Evolutionary conservation across 352 stramenopile genomes (phyloP).

Genomic region (Pythium dissimile): DNA sequence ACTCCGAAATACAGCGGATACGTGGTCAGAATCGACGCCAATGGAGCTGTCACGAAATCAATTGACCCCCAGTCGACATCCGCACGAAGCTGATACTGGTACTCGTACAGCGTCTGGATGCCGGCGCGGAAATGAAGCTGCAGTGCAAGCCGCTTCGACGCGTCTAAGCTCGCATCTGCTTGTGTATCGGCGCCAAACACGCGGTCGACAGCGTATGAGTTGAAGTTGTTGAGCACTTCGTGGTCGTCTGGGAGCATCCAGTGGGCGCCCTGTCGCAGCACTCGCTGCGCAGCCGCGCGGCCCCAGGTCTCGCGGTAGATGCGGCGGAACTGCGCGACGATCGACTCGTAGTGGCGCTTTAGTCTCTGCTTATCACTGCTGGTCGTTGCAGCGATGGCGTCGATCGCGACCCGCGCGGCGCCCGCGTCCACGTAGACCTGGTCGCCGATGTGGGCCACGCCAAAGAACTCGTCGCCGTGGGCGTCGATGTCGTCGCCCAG

Average conservation of each 20-base stretch:
- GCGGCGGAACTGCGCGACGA: slow-evolving; percentile 40
- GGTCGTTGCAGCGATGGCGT: neutral
- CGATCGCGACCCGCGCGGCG: neutral
- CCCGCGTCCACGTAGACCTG: slow-evolving; percentile 25
- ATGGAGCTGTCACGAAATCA: slow-evolving; percentile 39
- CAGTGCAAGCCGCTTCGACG: slow-evolving; percentile 25
- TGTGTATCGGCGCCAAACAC: slow-evolving; percentile 14
- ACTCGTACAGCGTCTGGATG: slow-evolving; percentile 63
- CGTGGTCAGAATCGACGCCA: slow-evolving; percentile 28
- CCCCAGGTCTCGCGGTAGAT: slow-evolving; percentile 64
- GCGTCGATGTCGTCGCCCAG: slow-evolving; percentile 42
- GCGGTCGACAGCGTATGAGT: slow-evolving; percentile 35
- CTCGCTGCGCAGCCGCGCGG: slow-evolving; percentile 36
- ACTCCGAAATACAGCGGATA: slow-evolving; percentile 46
- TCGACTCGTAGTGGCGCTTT: slow-evolving; percentile 19
- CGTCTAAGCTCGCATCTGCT: neutral
- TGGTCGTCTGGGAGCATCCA: slow-evolving; percentile 83
- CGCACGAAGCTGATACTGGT: slow-evolving; percentile 56
- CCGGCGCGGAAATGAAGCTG: slow-evolving; percentile 56
- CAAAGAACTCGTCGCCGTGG: neutral
- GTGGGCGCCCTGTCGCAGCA: slow-evolving; percentile 58
- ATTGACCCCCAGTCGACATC: slow-evolving; percentile 36
- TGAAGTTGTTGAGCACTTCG: slow-evolving; percentile 78
- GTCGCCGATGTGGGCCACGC: slow-evolving; percentile 27
- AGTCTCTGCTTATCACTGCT: neutral